phyloP scores from a whole-genome alignment of 768 basidiomycete species.

The Coprinopsis marcescibilis region DNA sequence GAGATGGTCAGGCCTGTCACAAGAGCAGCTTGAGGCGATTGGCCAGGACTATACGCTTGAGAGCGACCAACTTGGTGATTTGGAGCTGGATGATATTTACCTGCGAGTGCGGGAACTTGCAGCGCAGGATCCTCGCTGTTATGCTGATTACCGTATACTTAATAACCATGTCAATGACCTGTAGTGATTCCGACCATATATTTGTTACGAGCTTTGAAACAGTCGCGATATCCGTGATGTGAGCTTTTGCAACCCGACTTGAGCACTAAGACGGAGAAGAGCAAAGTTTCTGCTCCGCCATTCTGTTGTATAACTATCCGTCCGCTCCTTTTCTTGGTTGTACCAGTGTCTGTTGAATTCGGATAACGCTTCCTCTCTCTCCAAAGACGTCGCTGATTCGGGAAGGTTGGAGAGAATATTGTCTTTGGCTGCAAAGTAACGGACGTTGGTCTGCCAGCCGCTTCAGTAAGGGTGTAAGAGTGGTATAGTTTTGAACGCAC shows the following conservation, averaged over 20 bases:
- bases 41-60: constrained; percentile 58
- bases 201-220: background rate
- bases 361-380: constrained; percentile 65
- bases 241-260: constrained; percentile 43
- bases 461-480: background rate
- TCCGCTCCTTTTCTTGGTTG: constrained; percentile 54
- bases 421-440: constrained; percentile 70
- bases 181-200: constrained; percentile 12
- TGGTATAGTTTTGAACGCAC: constrained; percentile 39
- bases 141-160: constrained; percentile 3
- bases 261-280: constrained; percentile 52
- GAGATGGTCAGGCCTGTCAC: constrained; percentile 69
- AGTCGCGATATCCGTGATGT: constrained; percentile 1
- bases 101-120: constrained; percentile 61
- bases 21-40: constrained; percentile 57
- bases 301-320: constrained; percentile 55
- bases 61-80: constrained; percentile 49
- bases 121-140: constrained; percentile 39
- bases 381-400: constrained; percentile 38
- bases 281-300: constrained; percentile 60
- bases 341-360: constrained; percentile 74
- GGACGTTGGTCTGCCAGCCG: constrained; percentile 60
- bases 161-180: too few species aligned
- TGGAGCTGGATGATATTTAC: constrained; percentile 57
- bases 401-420: constrained; percentile 54